Conservation (phyloP, 192 early-diverging fungal genomes). For the Entophlyctis luteolus region DNA sequence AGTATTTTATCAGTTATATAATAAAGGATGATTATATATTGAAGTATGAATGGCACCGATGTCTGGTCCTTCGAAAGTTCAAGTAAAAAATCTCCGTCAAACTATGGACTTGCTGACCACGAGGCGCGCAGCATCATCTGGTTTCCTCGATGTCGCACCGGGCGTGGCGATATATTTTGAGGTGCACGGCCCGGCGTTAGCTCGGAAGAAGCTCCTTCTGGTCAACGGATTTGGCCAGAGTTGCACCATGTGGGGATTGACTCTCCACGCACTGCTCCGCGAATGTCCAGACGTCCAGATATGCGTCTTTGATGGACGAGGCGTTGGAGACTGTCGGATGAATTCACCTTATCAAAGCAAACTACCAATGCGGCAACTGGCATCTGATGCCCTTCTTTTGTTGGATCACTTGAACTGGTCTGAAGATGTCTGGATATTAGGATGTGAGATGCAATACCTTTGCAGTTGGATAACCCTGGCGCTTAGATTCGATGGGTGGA, state of each 20-base stretch:
- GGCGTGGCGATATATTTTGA: neutral
- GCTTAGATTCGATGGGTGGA: neutral
- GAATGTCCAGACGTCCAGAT: neutral
- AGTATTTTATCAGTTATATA: too few species aligned
- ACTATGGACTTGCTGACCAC: too few species aligned
- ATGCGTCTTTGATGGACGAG: constrained; percentile 2
- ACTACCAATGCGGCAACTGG: neutral
- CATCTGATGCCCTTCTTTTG: neutral
- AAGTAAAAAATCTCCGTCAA: too few species aligned
- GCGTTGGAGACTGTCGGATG: neutral
- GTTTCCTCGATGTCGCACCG: neutral
- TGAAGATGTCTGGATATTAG: neutral
- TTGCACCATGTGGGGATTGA: neutral
- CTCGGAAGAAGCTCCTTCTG: neutral
- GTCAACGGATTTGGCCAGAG: neutral
- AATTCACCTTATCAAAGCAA: neutral
- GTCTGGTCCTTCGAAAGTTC: too few species aligned
- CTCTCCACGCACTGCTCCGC: neutral
- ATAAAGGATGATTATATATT: too few species aligned
- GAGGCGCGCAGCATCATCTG: too few species aligned
- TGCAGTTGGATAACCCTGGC: too few species aligned
- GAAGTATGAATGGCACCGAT: too few species aligned
- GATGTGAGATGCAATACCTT: too few species aligned
- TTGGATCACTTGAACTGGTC: neutral
- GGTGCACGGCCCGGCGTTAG: neutral